Evolutionary conservation across 192 early-diverging fungal species (phyloP).

Genomic region (Coemansia sp.): DNA sequence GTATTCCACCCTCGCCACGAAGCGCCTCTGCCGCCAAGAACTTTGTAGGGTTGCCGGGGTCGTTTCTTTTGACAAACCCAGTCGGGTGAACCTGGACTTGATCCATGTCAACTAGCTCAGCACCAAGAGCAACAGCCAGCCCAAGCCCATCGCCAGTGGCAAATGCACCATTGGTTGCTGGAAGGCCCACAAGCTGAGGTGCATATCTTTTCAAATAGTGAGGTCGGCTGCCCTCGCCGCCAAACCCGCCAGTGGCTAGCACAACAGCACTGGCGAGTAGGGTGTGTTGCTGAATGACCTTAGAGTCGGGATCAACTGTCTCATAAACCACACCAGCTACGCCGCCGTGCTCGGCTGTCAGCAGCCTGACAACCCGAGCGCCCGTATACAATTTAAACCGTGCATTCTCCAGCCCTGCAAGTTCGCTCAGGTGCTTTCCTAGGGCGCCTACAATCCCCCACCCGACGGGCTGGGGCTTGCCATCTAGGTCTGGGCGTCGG

Average conservation of each 20-base stretch:
- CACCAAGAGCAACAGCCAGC: conserved; percentile 74
- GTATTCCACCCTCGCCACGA: conserved; percentile 86
- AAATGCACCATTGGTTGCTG: conserved; percentile 93
- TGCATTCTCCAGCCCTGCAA: conserved; percentile 53
- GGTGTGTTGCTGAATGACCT: conserved; percentile 55
- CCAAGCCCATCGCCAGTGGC: conserved; percentile 94
- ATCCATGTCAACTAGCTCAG: conserved; percentile 87
- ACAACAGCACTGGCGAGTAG: conserved; percentile 64
- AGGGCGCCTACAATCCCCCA: conserved; percentile 95
- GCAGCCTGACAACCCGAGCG: conserved; percentile 72
- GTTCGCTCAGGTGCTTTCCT: conserved; percentile 74
- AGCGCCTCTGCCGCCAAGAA: conserved; percentile 95
- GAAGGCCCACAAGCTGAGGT: conserved; percentile 63
- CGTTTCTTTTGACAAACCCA: conserved; percentile 84
- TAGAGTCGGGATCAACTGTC: conserved; percentile 52
- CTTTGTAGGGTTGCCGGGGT: conserved; percentile 86
- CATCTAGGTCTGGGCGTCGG: conserved; percentile 55
- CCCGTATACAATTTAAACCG: conserved; percentile 77
- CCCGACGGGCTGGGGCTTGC: conserved; percentile 73
- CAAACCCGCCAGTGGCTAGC: conserved; percentile 94
- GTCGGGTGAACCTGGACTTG: conserved; percentile 98
- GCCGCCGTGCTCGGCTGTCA: conserved; percentile 58
- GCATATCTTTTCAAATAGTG: conserved; percentile 81
- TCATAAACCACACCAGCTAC: conserved; percentile 82
- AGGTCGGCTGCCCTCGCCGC: conserved; percentile 75